A percentile compares a stretch with the other conserved stretches of the same genome.
These are phyloP conservation scores for Parafenestella ontariensis DNA, from an alignment of 2,329 filamentous ascomycete species.

Conservation along the genomic window DNA sequence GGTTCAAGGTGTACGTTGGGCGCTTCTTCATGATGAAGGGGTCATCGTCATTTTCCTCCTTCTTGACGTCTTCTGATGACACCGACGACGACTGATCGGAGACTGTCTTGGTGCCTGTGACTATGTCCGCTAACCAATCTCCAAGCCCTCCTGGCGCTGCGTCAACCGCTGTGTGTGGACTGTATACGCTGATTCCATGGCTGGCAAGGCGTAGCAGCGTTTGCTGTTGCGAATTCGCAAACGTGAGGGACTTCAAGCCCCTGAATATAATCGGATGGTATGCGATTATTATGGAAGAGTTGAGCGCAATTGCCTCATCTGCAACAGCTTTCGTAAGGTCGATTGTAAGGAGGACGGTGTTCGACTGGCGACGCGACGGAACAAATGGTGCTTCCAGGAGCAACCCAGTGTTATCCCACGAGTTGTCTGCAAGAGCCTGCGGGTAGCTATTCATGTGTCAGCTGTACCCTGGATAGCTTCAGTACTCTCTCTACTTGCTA, in stretches of 20 bases:
- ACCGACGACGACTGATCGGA: conserved; percentile 7
- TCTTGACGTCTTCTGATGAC: conserved; percentile 9
- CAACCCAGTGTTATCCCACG: conserved; percentile 95
- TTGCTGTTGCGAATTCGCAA: conserved; percentile 83
- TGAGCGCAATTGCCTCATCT: conserved; percentile 82
- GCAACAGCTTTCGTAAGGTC: conserved; percentile 90
- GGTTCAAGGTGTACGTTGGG: conserved; percentile 54
- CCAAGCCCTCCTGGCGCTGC: conserved; percentile 84
- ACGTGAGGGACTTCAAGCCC: conserved; percentile 85
- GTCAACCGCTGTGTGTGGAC: conserved; percentile 93
- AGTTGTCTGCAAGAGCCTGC: conserved; percentile 83
- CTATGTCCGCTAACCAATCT: conserved; percentile 90
- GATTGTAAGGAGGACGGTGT: conserved; percentile 81
- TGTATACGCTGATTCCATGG: conserved; percentile 92
- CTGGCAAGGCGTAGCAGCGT: conserved; percentile 82
- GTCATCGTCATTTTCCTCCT: conserved; percentile 36
- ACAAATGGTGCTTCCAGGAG: conserved; percentile 73
- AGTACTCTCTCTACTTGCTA: neutral
- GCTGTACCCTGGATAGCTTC: neutral
- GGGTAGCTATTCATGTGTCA: conserved; percentile 71
- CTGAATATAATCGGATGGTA: conserved; percentile 99
- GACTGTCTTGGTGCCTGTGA: conserved; percentile 63
- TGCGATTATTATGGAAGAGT: conserved; percentile 80
- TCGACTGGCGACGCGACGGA: conserved; percentile 62
- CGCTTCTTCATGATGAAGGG: conserved; percentile 48